phyloP scores from a whole-genome alignment of 116 monocot genomes.

The Phalaenopsis hybrid region DNA sequence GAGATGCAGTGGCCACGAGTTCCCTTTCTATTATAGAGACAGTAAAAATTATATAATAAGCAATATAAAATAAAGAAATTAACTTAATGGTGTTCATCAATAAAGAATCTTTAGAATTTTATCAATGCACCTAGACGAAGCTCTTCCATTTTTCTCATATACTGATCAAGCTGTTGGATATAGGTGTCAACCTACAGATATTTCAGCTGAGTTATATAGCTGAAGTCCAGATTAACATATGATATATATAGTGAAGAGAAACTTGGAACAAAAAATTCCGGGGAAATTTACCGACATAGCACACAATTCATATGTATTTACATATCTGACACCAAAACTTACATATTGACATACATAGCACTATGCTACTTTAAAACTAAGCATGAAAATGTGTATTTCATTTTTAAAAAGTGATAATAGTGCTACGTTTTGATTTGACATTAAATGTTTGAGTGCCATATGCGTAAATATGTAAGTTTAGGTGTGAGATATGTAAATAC shows the following conservation, averaged over 20 bases:
- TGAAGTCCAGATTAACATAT: not conserved
- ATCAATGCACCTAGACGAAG: conserved; percentile 46
- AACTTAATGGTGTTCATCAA: not conserved
- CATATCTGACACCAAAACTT: too few relatives aligned
- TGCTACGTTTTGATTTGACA: too few relatives aligned
- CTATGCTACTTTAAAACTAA: too few relatives aligned
- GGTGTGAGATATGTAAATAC: too few relatives aligned
- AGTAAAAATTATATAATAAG: not conserved
- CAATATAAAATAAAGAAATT: not conserved
- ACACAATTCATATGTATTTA: too few relatives aligned
- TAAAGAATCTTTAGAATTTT: not conserved
- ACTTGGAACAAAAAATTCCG: too few relatives aligned
- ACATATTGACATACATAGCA: too few relatives aligned
- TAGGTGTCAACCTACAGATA: conserved; percentile 73
- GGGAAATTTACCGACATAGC: too few relatives aligned
- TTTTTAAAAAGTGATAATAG: too few relatives aligned
- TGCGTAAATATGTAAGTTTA: too few relatives aligned
- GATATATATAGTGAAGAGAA: not conserved
- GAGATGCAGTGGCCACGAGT: conserved; percentile 22
- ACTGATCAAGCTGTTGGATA: conserved; percentile 90
- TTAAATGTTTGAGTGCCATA: too few relatives aligned
- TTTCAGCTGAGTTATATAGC: not conserved
- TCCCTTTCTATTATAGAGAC: conserved; percentile 36
- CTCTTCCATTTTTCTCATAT: conserved; percentile 75
- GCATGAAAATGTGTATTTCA: too few relatives aligned